Base-by-base conservation (phyloP, 1,284 basidiomycete species). In the Hypsizygus ulmarius region DNA sequence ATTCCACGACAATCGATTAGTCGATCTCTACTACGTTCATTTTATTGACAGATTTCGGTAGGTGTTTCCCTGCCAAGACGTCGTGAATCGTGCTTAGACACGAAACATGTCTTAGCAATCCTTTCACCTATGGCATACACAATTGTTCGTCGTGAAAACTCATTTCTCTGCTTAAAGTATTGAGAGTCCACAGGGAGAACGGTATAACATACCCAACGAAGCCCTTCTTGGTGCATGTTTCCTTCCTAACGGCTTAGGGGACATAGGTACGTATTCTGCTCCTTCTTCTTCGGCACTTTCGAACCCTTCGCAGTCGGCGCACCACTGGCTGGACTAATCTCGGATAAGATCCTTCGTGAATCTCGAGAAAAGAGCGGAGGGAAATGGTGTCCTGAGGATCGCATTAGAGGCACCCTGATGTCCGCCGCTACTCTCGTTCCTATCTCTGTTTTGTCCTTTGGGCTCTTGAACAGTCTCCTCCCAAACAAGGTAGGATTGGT, bases 11-110 rank as follows among this genome's bases (percentile, higher is more conserved):
- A 25, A 40, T 28, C 16, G 30, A 14, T 12, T 46, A 80, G 79
- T 68, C 70, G 0, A 35, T 81, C 8, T 64, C 70, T 1, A 69
- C 67, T 6, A 60, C 63, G 0, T 59, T 67, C 10, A 64, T 68
- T 1, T 49, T 79, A 12, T 50, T 73, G n/a, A 70, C 74, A 1
- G 74, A 78, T 53, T 78, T 63, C 49, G 64, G 77, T 76, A 42
- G 25, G 68, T 64, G n/a, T 15, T 39, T 36, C 32, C 21, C 16
- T 30, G 1, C 3, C 5, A 8, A 39, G 6, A 28, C 43, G 5
- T 40, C n/a, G 16, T n/a, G 33, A 10, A n/a, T 34, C 15, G 21
- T 42, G 33, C 19, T 30, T 33, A 44, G 11, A 32, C 16, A 40
- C 28, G 43, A 33, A 30, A 36, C 43, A 7, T 18, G 77, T 74